Percentiles rank a stretch among this genome's conserved stretches.
Conservation (phyloP, 75 land plant genomes). For the Azolla pinnata region DNA sequence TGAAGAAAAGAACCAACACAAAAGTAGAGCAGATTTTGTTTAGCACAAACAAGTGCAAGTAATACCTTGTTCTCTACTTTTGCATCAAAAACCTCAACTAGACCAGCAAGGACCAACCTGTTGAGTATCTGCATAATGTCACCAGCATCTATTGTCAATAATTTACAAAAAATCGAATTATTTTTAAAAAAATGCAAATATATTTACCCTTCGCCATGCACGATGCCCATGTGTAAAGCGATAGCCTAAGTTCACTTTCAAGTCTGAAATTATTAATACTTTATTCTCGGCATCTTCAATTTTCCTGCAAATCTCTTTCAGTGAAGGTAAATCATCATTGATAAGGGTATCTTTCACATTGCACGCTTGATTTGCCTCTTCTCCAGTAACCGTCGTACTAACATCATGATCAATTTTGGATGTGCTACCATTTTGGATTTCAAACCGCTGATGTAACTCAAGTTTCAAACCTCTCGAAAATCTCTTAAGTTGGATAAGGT, state of each 20-base stretch:
- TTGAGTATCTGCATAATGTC: slow-evolving; percentile 17
- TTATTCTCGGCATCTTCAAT: slow-evolving; percentile 65
- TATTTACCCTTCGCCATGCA: slow-evolving; percentile 80
- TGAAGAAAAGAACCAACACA: too few species aligned
- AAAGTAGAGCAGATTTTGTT: neutral
- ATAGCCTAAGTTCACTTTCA: slow-evolving; percentile 68
- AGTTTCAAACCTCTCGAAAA: slow-evolving; percentile 58
- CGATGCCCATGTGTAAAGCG: slow-evolving; percentile 45
- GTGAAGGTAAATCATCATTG: slow-evolving; percentile 72
- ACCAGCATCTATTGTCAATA: too few species aligned
- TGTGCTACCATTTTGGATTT: slow-evolving; percentile 35
- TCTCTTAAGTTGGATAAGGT: slow-evolving; percentile 62
- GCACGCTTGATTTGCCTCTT: slow-evolving; percentile 14
- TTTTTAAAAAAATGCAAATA: too few species aligned
- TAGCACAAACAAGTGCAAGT: neutral
- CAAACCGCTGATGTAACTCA: slow-evolving; percentile 65
- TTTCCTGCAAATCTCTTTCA: slow-evolving; percentile 73
- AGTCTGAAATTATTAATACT: slow-evolving; percentile 82
- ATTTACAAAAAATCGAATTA: too few species aligned
- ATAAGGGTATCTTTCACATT: slow-evolving; percentile 37
- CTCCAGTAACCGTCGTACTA: slow-evolving; percentile 6
- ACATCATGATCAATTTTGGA: slow-evolving; percentile 11
- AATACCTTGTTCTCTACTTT: slow-evolving; percentile 57
- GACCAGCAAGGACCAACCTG: slow-evolving; percentile 55
- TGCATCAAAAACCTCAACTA: slow-evolving; percentile 55